Conservation (phyloP, 306 rosid genomes). For the Datisca glomerata region DNA sequence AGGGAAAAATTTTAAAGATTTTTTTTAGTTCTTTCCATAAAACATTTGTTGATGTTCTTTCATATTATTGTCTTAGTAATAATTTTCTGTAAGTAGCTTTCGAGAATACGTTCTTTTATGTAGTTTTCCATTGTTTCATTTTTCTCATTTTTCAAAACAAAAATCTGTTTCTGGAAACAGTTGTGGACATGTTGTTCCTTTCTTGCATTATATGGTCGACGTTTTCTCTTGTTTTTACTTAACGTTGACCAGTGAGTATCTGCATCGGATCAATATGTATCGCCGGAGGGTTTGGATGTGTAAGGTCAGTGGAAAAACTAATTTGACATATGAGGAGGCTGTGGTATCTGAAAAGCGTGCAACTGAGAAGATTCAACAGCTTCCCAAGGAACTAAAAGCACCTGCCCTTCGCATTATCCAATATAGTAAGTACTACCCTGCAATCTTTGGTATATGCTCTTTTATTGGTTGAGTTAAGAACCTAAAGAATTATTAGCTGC, state of each 20-base stretch:
- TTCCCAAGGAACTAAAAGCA: constrained; percentile 67
- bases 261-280: constrained; percentile 58
- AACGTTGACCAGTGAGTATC: constrained; percentile 50
- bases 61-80: too few relatives aligned
- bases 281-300: constrained; percentile 86
- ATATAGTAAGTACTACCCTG: constrained; percentile 51
- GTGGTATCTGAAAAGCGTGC: constrained; percentile 72
- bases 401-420: constrained; percentile 69
- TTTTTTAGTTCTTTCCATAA: too few relatives aligned
- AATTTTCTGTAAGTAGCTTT: too few relatives aligned
- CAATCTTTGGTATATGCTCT: background rate
- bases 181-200: too few relatives aligned
- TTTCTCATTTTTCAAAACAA: background rate
- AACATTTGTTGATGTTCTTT: too few relatives aligned
- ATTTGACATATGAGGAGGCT: constrained; percentile 92
- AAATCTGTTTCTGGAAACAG: background rate
- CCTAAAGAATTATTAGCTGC: too few relatives aligned
- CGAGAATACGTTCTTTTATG: too few relatives aligned
- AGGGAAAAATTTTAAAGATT: too few relatives aligned
- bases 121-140: background rate
- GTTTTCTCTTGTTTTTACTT: constrained; percentile 20
- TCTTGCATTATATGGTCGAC: background rate
- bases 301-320: constrained; percentile 70
- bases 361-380: constrained; percentile 69
- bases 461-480: too few relatives aligned